Conservation (phyloP, 768 basidiomycete species). For the Boletus patriciae region DNA sequence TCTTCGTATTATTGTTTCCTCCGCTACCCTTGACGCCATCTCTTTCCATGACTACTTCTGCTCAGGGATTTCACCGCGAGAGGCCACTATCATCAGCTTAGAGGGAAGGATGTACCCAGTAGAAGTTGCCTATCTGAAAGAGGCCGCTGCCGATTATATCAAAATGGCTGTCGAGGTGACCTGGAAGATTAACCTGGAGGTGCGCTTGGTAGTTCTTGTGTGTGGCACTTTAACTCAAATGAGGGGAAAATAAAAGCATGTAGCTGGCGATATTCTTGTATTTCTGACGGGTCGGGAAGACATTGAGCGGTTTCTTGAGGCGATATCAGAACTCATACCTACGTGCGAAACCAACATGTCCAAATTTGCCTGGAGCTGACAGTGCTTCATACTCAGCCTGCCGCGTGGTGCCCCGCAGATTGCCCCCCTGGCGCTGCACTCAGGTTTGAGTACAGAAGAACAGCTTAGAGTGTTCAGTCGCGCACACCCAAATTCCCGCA, state of each 20-base stretch:
- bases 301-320: conserved; percentile 85
- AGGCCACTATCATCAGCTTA: conserved; percentile 81
- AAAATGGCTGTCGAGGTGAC: conserved; percentile 78
- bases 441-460: conserved; percentile 85
- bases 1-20: conserved; percentile 89
- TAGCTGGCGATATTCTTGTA: conserved; percentile 84
- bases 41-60: conserved; percentile 90
- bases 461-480: conserved; percentile 85
- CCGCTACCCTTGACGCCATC: conserved; percentile 92
- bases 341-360: conserved; percentile 44
- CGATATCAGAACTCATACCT: conserved; percentile 73
- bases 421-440: conserved; percentile 76
- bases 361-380: background rate
- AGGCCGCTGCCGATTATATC: conserved; percentile 80
- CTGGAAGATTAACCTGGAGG: conserved; percentile 81
- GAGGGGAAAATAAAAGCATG: conserved; percentile 50
- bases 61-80: conserved; percentile 55
- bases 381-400: conserved; percentile 36
- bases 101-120: conserved; percentile 97
- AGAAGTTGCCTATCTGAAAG: conserved; percentile 82
- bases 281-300: conserved; percentile 97
- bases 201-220: conserved; percentile 31
- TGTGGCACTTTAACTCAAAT: background rate
- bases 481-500: conserved; percentile 72
- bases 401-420: conserved; percentile 57